Percentiles rank a stretch among this genome's conserved stretches.
phyloP scores from a whole-genome alignment of 2,329 filamentous ascomycete genomes.

The Fusarium circinatum region DNA sequence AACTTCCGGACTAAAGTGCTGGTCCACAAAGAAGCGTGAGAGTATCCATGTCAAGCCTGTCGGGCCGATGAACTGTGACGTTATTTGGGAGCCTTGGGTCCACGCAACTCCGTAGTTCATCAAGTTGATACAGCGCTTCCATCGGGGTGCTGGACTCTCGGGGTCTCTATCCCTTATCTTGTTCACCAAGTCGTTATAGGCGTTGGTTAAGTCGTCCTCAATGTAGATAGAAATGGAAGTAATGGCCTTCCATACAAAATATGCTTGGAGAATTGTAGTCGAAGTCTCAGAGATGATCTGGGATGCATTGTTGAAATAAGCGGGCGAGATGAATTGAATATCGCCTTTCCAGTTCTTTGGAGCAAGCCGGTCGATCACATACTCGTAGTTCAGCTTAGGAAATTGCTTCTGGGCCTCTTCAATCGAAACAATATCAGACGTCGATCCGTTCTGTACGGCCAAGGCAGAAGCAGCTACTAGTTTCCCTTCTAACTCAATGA shows the following conservation, averaged over 20 bases:
- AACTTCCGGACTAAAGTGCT: conserved; percentile 75
- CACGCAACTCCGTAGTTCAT: not conserved
- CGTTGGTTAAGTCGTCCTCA: not conserved
- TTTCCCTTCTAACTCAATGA: not conserved
- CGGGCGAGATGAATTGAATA: accelerated
- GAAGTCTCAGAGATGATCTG: not conserved
- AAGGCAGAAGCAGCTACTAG: not conserved
- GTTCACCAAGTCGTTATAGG: not conserved
- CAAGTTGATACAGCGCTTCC: not conserved
- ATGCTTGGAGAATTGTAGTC: not conserved
- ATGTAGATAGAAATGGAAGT: not conserved
- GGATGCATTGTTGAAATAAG: not conserved
- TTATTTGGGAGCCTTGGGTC: not conserved
- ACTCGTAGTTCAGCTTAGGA: not conserved
- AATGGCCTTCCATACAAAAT: not conserved
- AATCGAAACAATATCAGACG: not conserved
- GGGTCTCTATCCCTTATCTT: not conserved
- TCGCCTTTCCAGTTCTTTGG: not conserved
- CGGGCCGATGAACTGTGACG: not conserved
- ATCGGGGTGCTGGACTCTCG: not conserved
- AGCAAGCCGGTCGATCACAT: not conserved
- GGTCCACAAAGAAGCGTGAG: conserved; percentile 76
- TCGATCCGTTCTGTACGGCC: not conserved
- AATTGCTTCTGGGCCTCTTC: not conserved
- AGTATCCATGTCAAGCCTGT: conserved; percentile 72